Base-by-base conservation (phyloP, 73 alveolate species). In the Paramecium sexaurelia region DNA sequence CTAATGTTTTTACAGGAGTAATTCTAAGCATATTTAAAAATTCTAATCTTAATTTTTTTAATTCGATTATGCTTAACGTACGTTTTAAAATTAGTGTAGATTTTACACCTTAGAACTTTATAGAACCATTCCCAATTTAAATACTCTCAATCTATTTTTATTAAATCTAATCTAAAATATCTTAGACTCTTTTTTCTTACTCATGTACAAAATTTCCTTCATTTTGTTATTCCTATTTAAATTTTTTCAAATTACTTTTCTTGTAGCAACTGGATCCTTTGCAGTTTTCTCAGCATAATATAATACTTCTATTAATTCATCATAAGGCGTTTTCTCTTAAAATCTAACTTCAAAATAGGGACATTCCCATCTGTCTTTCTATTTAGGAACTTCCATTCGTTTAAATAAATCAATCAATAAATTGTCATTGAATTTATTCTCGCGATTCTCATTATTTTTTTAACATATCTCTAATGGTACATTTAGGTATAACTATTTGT, bases 221-320 rank as follows among this genome's bases (percentile, higher is more conserved):
- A 84, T 94, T 91, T 67, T 85, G 90, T 45, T 92, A 91, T 55
- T 96, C 98, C 83, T 61, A 61, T 10, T 29, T 61, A 13, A 22
- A 61, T 29, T 0, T 61, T 24, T 8, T 27, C 0, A 1, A 32
- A 7, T 61, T 61, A 61, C 83, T 68, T 95, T 92, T 93, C 95
- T 97, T 1, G 99, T 98, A 35, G 99, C 96, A 3, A 97, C 96
- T 3, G 99, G 99, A 85, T 98, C 99, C 84, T 95, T 97, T 5
- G 99, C 98, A 78, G 92, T 95, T 84, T 98, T 97, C 15, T 98
- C 98, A 55, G 89, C 94, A 68, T 82, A 78, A 67, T 69, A 88
- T 27, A 98, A 86, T 26, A 96, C 95, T 15, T 96, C 95, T 24
- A 91, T 85, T 43, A 98, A 95, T 47, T 95, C 98, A 66, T 97